Percentiles rank a stretch among this genome's conserved stretches.
phyloP scores from a whole-genome alignment of 2,329 filamentous ascomycete genomes.

The Beauveria sp. region DNA sequence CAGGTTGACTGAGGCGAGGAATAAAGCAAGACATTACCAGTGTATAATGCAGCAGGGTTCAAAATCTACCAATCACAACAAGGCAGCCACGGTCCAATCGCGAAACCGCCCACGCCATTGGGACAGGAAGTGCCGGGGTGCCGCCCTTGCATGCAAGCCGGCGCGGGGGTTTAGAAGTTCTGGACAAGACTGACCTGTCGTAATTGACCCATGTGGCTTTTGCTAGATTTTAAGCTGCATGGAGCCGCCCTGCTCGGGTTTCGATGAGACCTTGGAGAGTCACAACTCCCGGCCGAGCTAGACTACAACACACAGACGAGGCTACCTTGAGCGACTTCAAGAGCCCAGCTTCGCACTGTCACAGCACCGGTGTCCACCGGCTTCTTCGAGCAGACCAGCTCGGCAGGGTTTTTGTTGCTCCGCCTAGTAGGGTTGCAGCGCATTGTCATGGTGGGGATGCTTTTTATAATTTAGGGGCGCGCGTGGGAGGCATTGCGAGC shows the following conservation, averaged over 20 bases:
- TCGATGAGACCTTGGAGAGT: neutral
- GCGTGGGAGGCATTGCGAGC: neutral
- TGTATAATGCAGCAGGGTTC: neutral
- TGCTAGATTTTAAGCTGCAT: neutral
- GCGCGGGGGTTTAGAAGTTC: neutral
- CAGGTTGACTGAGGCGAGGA: neutral
- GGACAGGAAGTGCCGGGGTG: conserved; percentile 7
- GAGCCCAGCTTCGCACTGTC: neutral
- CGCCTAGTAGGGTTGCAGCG: neutral
- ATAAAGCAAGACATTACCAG: conserved; percentile 2
- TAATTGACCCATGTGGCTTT: conserved; percentile 6
- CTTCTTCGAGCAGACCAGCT: neutral
- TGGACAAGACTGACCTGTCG: conserved; percentile 6
- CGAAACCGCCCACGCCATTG: conserved; percentile 4
- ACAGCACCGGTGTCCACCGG: neutral
- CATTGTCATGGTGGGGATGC: neutral
- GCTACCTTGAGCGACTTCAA: neutral
- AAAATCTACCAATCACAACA: neutral
- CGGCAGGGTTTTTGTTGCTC: neutral
- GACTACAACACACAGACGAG: neutral
- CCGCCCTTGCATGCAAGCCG: conserved; percentile 6
- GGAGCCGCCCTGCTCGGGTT: neutral
- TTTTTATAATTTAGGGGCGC: neutral
- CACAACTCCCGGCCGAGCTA: neutral
- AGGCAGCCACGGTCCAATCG: neutral